Evolutionary conservation across 2,329 filamentous ascomycete species (phyloP), one percentile per base, ranked within the genome.

Genomic region (Aspergillus pseudoviridinutans): DNA sequence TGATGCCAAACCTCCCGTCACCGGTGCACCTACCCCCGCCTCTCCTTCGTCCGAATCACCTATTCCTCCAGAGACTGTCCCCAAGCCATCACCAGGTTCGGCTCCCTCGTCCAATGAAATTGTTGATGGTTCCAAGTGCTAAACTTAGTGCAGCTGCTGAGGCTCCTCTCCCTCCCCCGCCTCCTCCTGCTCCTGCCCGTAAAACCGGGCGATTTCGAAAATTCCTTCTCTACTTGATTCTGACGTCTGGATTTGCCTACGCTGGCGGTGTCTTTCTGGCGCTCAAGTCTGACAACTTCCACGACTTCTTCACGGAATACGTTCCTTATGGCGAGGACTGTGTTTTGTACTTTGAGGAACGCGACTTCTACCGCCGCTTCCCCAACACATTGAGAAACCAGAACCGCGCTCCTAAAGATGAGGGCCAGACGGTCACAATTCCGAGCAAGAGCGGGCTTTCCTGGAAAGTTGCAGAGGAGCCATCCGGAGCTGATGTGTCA

Each of bases 231-330:
- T 90, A 89, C 55, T 76, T 97, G 51, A 78, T 92, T 61, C 76
- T 96, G 49, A 83, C 97, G 28, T 87, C 89, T 27, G 85, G 86
- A 5, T 76, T 95, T 49, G 87, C 89, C 42, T 99, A 96, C 68
- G 90, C 84, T 56, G 92, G 92, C 63, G 92, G 93, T 65, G 87
- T 97, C 55, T 96, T 90, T 82, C 94, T 96, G 76, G 93, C 94
- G 55, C 86, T 96, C 63, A 84, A 94, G 76, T 96, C 89, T 71
- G 94, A 99, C 80, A 96, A 91, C 78, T 99, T 97, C 84, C 93
- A 99, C 78, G 94, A 99, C 76, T 94, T 97, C 81, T 99, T 99
- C 79, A 97, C 92, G 68, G 92, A 97, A 78, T 99, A 93, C 75
- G 79, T 99, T 20, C 94, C 94, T 24, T 96, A 90, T 66, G 94